Evolutionary conservation across 768 basidiomycete species (phyloP), one percentile per base, ranked within the genome.

Genomic region (Suillus alpinus): DNA sequence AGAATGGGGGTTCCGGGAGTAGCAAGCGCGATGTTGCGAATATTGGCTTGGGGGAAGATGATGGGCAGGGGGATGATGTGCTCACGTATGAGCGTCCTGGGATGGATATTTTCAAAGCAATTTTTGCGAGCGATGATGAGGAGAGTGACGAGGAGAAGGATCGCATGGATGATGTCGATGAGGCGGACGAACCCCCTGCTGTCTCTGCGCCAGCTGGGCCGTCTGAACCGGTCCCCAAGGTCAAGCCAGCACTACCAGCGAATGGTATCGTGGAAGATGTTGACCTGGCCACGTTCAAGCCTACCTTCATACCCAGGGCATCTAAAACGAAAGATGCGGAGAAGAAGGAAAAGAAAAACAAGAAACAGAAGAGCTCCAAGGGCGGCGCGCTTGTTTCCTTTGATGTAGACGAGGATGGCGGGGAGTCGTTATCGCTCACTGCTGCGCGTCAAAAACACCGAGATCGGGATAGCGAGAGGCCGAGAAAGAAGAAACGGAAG

Each of bases 41-140:
- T 69, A 82, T 98, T 53, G 95, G 95, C 0, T 74, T 97, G 47
- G 96, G 94, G 26, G 95, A 97, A 56, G 95, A 98, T 68, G 94
- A 95, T 44, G 83, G 81, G 32, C 95, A 97, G 70, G 95, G 94
- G 0, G 76, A 83, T 40, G 94, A 95, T 68, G 94, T 87, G 6
- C 78, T 98, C 64, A 95, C 91, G 0, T 95, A 98, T 72, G 80
- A 91, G 66, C 83, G 91, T 41, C 96, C 97, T 2, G 78, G 87
- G 6, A 92, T 94, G 83, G 91, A 94, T 68, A 86, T 98, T 47
- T 99, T 98, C 81, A 97, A 96, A 71, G 95, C 96, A 3, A 98
- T 99, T 62, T 99, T 99, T 71, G 95, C 94, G 12, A 94, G 92
- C 74, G 93, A 94, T 62, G 92, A 94, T 49, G 94, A 96, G 67